Evolutionary conservation across 2,329 filamentous ascomycete genomes (phyloP).

Genomic region (Grosmannia clavigera): DNA sequence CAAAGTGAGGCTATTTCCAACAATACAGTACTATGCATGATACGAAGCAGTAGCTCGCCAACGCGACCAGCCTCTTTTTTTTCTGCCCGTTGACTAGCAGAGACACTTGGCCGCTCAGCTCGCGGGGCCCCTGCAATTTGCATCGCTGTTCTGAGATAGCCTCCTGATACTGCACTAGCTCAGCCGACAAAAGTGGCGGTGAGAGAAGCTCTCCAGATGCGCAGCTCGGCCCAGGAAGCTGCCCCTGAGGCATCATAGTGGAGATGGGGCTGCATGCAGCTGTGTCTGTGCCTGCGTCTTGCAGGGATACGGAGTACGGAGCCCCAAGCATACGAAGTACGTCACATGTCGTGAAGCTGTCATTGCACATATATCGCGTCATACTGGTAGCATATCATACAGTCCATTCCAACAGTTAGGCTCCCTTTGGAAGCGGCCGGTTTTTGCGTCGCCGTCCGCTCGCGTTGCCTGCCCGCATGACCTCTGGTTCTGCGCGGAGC

Average conservation of each 20-base stretch:
- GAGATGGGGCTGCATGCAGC: neutral
- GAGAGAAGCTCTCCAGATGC: neutral
- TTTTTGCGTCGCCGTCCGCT: slow-evolving; percentile 1
- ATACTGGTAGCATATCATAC: neutral
- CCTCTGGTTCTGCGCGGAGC: slow-evolving; percentile 3
- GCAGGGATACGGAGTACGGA: too few species aligned
- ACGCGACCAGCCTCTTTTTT: neutral
- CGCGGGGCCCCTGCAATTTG: neutral
- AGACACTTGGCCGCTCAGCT: neutral
- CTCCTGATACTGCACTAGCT: neutral
- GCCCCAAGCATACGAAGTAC: neutral
- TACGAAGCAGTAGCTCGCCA: neutral
- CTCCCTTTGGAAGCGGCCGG: neutral
- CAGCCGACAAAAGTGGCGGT: neutral
- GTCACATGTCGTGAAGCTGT: neutral
- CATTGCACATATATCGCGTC: neutral
- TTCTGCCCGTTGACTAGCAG: neutral
- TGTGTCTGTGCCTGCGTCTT: neutral
- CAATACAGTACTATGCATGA: neutral
- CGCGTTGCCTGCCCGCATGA: neutral
- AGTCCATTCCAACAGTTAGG: too few species aligned
- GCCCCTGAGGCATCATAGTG: neutral
- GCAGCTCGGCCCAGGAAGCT: neutral
- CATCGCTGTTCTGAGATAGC: neutral
- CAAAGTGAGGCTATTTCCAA: too few species aligned